Percentiles rank a stretch among this genome's conserved stretches.
phyloP scores from a whole-genome alignment of 2,329 filamentous ascomycete species.

The Aspergillus jensenii region DNA sequence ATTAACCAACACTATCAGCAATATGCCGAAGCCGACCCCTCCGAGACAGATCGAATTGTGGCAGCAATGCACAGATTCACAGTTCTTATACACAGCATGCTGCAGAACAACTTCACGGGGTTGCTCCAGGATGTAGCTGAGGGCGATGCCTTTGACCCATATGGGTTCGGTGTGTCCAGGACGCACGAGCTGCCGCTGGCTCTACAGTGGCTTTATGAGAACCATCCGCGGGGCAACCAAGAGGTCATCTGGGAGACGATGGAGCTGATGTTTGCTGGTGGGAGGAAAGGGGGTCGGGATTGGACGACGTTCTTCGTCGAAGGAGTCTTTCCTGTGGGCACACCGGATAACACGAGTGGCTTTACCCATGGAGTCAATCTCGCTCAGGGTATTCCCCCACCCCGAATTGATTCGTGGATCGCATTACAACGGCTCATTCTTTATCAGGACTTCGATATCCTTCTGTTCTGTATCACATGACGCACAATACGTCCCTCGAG shows the following conservation, averaged over 20 bases:
- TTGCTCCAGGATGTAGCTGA: conserved; percentile 42
- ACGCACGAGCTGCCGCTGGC: conserved; percentile 47
- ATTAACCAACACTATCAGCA: conserved; percentile 1
- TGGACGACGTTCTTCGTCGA: conserved; percentile 45
- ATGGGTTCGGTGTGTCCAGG: conserved; percentile 39
- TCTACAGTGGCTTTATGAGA: conserved; percentile 51
- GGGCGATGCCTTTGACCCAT: conserved; percentile 44
- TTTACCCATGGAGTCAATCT: conserved; percentile 51
- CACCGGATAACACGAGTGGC: conserved; percentile 23
- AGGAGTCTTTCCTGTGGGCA: conserved; percentile 37
- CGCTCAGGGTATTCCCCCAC: conserved; percentile 35
- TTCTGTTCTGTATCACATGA: conserved; percentile 47
- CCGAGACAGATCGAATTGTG: conserved; percentile 45
- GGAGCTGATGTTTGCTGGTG: conserved; percentile 42
- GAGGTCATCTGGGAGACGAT: conserved; percentile 44
- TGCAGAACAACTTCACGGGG: conserved; percentile 54
- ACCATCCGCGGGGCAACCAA: conserved; percentile 40
- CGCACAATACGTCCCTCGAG: conserved; percentile 43
- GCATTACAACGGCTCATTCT: no score
- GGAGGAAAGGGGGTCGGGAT: conserved; percentile 13
- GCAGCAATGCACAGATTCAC: conserved; percentile 53
- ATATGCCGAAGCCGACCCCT: conserved; percentile 49
- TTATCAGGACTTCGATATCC: conserved; percentile 44
- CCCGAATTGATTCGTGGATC: no score
- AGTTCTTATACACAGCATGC: conserved; percentile 54